A percentile compares a stretch with the other conserved stretches of the same genome.
These are phyloP conservation scores for Suhomyces faveliae DNA, from an alignment of 805 yeast species.

Conservation along the genomic window DNA sequence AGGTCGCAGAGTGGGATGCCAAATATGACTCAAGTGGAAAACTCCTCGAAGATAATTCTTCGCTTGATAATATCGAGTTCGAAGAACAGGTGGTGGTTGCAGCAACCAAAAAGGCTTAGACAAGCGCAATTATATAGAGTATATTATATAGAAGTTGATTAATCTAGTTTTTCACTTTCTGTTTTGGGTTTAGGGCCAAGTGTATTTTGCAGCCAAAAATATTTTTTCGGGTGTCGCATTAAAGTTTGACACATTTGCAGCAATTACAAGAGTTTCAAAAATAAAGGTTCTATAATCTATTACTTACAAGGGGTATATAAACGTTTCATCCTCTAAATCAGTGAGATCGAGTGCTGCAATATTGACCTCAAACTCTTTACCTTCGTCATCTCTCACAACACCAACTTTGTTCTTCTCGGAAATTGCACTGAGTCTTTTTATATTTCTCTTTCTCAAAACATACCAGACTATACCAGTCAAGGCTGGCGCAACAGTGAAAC, in stretches of 20 bases:
- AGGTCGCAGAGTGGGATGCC: conserved; percentile 33
- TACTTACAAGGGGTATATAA: conserved; percentile 44
- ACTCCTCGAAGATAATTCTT: neutral
- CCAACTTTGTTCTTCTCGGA: conserved; percentile 24
- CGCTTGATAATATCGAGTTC: neutral
- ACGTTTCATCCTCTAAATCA: conserved; percentile 50
- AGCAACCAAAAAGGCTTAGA: neutral
- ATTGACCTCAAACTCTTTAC: conserved; percentile 31
- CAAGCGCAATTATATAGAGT: neutral
- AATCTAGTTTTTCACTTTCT: neutral
- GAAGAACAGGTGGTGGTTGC: neutral
- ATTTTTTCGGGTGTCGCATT: neutral
- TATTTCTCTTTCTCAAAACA: conserved; percentile 46
- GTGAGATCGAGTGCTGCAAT: conserved; percentile 52
- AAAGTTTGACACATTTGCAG: neutral
- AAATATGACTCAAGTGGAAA: conserved; percentile 20
- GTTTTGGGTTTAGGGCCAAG: too few relatives aligned
- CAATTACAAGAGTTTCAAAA: neutral
- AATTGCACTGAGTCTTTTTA: conserved; percentile 28
- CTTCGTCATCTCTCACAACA: conserved; percentile 27
- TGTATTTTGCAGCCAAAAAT: neutral
- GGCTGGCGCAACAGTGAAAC: conserved; percentile 47
- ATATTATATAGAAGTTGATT: neutral
- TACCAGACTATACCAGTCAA: conserved; percentile 43
- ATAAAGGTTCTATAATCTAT: too few relatives aligned